Conservation (phyloP, 2,329 filamentous ascomycete species). For the Exophiala sideris region DNA sequence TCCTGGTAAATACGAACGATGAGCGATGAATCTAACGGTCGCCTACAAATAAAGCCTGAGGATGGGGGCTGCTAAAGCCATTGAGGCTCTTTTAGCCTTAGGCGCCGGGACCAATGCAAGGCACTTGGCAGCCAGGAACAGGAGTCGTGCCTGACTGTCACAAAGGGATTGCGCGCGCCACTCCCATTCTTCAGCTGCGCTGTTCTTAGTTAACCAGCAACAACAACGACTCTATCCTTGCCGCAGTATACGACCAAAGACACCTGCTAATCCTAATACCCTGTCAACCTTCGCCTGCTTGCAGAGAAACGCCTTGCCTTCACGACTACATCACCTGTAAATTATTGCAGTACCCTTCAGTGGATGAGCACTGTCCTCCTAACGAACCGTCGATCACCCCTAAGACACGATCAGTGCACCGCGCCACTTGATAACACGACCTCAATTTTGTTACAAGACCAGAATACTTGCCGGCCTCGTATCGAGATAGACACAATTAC, state of each 20-base stretch:
- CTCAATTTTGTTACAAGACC: neutral
- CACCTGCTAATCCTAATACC: neutral
- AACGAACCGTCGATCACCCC: neutral
- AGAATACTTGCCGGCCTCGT: neutral
- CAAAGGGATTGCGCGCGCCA: neutral
- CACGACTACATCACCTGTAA: too few species aligned
- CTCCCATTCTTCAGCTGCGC: neutral
- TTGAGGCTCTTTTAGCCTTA: too few species aligned
- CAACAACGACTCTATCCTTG: neutral
- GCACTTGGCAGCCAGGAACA: neutral
- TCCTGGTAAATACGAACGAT: too few species aligned
- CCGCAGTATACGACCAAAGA: neutral
- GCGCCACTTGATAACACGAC: neutral
- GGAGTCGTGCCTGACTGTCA: neutral
- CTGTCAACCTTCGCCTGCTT: too few species aligned
- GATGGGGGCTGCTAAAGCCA: too few species aligned
- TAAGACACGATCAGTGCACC: slow-evolving; percentile 1
- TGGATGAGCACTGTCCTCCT: slow-evolving; percentile 1
- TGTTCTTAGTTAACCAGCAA: neutral
- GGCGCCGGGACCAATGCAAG: neutral
- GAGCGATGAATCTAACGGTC: too few species aligned
- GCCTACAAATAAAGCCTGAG: too few species aligned
- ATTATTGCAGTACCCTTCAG: neutral
- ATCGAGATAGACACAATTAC: neutral
- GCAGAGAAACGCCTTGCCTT: too few species aligned